A percentile compares a stretch with the other conserved stretches of the same genome.
Conservation (phyloP, 352 stramenopile genomes). For the Pythium vanterpoolii region DNA sequence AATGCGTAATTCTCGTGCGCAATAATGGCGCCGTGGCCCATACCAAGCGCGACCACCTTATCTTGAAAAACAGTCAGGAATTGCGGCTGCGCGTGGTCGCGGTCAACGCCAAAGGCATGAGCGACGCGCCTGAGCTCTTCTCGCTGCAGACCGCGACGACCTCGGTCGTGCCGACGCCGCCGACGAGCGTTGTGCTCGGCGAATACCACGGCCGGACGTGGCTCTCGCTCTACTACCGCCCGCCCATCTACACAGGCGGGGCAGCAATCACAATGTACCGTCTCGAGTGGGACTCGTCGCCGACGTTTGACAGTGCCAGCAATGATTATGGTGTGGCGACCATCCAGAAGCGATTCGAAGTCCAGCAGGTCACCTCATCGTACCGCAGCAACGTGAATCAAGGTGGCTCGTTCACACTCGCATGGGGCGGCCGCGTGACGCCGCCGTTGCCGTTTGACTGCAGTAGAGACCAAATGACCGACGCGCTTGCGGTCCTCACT, state of each 20-base stretch:
- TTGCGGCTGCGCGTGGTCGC: constrained; percentile 63
- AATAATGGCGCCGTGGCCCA: constrained; percentile 44
- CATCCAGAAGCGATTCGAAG: constrained; percentile 87
- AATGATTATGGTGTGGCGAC: constrained; percentile 79
- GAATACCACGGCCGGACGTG: constrained; percentile 73
- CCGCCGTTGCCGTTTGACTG: constrained; percentile 69
- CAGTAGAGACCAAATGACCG: constrained; percentile 52
- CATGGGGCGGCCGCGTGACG: constrained; percentile 85
- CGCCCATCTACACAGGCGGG: constrained; percentile 86
- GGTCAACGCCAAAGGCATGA: constrained; percentile 55
- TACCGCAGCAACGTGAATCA: constrained; percentile 60
- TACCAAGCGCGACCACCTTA: constrained; percentile 49
- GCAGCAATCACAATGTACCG: constrained; percentile 88
- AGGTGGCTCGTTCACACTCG: constrained; percentile 90
- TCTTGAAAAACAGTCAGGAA: constrained; percentile 47
- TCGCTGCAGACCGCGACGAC: constrained; percentile 38
- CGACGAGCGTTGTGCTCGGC: constrained; percentile 72
- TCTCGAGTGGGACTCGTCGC: constrained; percentile 89
- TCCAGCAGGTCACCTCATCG: constrained; percentile 83
- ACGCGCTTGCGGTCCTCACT: constrained; percentile 78
- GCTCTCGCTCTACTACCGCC: constrained; percentile 79
- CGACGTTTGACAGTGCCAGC: constrained; percentile 79
- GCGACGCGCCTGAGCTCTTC: constrained; percentile 32
- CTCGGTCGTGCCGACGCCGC: constrained; percentile 67
- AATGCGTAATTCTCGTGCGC: constrained; percentile 38